Conservation (phyloP, 129 eudicot genomes). For the Flaveria brownii region DNA sequence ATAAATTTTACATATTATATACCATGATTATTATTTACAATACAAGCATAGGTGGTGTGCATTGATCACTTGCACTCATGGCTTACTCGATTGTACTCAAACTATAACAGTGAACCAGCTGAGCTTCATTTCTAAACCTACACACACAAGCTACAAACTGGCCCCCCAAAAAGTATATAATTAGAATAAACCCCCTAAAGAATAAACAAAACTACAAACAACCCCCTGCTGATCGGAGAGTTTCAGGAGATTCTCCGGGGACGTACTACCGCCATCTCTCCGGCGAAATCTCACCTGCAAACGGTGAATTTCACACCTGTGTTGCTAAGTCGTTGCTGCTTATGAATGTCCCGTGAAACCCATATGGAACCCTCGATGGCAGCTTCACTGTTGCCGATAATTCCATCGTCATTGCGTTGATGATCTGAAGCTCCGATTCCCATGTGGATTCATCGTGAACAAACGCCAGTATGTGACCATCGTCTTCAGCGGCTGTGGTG, state of each 20-base stretch:
- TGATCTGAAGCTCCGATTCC: constrained; percentile 51
- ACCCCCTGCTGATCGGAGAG: constrained; percentile 22
- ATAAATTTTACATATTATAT: constrained; percentile 18
- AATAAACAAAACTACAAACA: constrained; percentile 21
- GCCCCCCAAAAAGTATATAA: constrained; percentile 32
- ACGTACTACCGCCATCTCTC: constrained; percentile 51
- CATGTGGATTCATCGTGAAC: constrained; percentile 56
- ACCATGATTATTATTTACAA: constrained; percentile 25
- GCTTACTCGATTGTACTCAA: constrained; percentile 21
- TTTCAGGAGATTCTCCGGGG: constrained; percentile 51
- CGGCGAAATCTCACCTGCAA: constrained; percentile 36
- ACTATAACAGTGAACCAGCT: constrained; percentile 45
- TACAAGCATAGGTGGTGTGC: constrained; percentile 20
- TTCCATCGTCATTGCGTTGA: constrained; percentile 52
- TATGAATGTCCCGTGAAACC: constrained; percentile 58
- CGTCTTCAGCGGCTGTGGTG: constrained; percentile 41
- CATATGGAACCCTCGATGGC: constrained; percentile 58
- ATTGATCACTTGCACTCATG: constrained; percentile 31
- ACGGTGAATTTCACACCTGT: constrained; percentile 32
- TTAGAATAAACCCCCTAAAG: constrained; percentile 17
- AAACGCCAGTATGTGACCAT: constrained; percentile 50
- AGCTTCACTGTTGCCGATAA: constrained; percentile 46
- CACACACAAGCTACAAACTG: constrained; percentile 59
- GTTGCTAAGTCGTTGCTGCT: constrained; percentile 42
- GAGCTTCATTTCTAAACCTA: constrained; percentile 49